Percentiles rank a stretch among this genome's conserved stretches.
Conservation (phyloP, 2,329 filamentous ascomycete species). For the Alternaria solani region DNA sequence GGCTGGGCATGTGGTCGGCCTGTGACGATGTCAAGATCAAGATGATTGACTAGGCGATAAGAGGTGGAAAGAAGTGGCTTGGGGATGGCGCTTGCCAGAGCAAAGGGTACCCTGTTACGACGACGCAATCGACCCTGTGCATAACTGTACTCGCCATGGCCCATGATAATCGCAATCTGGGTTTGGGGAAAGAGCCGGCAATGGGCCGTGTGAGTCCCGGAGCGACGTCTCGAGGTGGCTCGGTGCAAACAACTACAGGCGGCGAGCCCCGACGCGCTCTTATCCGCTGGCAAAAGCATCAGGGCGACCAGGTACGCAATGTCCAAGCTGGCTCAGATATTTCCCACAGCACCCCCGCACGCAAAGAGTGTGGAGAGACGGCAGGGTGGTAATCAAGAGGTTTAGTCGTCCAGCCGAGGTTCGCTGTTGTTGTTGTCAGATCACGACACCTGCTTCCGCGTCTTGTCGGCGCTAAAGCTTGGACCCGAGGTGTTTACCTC, state of each 20-base stretch:
- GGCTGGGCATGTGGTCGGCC: neutral
- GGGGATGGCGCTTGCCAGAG: neutral
- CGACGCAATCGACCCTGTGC: neutral
- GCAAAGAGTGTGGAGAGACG: neutral
- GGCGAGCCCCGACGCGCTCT: conserved; percentile 8
- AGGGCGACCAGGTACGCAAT: conserved; percentile 1
- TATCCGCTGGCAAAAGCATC: conserved; percentile 13
- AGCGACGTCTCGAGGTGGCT: neutral
- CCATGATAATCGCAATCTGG: neutral
- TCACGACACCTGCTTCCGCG: conserved; percentile 13
- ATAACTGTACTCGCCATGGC: conserved; percentile 3
- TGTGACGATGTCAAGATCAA: neutral
- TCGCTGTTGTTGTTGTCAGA: conserved; percentile 10
- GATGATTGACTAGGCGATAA: neutral
- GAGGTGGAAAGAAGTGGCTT: neutral
- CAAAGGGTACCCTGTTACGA: neutral
- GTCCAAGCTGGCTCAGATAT: neutral
- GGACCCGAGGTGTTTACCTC: conserved; percentile 24
- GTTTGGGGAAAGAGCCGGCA: neutral
- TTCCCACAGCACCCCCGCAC: neutral
- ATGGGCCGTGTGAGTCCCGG: neutral
- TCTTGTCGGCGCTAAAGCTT: conserved; percentile 1
- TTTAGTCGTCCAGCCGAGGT: conserved; percentile 14
- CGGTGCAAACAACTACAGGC: conserved; percentile 4
- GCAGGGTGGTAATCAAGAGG: neutral